Conservation (phyloP, 2,329 filamentous ascomycete genomes). For the Diaporthe caulivora region DNA sequence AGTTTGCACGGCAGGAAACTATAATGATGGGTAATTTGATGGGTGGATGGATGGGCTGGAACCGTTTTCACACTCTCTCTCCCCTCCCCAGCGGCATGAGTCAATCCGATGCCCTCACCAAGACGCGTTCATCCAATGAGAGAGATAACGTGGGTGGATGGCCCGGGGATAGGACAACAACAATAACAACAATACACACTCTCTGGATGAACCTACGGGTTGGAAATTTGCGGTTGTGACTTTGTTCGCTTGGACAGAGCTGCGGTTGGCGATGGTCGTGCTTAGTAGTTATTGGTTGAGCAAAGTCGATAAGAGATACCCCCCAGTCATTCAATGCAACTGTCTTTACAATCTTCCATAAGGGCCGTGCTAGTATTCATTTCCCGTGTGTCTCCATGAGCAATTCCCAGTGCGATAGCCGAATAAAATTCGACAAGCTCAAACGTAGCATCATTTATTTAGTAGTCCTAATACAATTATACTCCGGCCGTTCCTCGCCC, state of each 20-base stretch:
- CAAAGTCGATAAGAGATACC: constrained; percentile 38
- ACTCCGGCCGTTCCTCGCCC: no score
- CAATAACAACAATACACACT: not conserved
- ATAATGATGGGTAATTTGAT: constrained; percentile 25
- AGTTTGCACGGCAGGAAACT: constrained; percentile 13
- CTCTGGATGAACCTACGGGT: constrained; percentile 15
- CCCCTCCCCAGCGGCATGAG: not conserved
- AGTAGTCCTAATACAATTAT: no score
- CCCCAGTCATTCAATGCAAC: constrained; percentile 35
- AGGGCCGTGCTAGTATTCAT: not conserved
- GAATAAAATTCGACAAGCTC: no score
- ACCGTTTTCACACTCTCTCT: constrained; percentile 22
- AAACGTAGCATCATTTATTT: no score
- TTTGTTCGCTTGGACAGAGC: constrained; percentile 3
- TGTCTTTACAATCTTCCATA: constrained; percentile 19
- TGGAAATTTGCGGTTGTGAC: constrained; percentile 5
- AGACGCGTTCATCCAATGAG: not conserved
- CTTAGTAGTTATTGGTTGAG: constrained; percentile 18
- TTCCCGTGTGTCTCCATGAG: not conserved
- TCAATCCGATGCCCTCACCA: not conserved
- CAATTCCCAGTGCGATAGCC: not conserved
- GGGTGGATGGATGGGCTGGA: constrained; percentile 29
- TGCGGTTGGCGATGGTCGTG: constrained; percentile 16
- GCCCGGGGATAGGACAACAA: constrained; percentile 19
- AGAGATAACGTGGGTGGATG: constrained; percentile 13